Evolutionary conservation across 148 eudicot species (phyloP).

Genomic region (Vaccinium darrowii): DNA sequence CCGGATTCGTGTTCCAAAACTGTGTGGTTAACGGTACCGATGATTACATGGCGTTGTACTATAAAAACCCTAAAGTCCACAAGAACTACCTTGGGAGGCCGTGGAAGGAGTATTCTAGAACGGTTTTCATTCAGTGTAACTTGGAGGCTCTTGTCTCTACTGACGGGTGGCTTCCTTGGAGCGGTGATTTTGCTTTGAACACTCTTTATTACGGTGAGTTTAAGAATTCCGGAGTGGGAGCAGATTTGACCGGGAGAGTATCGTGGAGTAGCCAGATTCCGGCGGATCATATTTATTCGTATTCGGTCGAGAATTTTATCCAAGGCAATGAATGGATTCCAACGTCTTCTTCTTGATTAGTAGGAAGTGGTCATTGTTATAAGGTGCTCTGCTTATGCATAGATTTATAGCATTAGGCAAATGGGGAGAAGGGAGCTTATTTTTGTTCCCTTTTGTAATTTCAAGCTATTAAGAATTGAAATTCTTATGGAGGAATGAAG

Average conservation of each 20-base stretch:
- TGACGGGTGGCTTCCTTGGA: slow-evolving; percentile 76
- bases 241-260: slow-evolving; percentile 43
- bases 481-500: not conserved
- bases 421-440: not conserved
- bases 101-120: slow-evolving; percentile 86
- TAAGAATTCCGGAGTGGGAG: slow-evolving; percentile 58
- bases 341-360: slow-evolving; percentile 24
- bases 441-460: not conserved
- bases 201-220: slow-evolving; percentile 85
- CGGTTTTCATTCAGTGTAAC: slow-evolving; percentile 46
- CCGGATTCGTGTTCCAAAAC: slow-evolving; percentile 66
- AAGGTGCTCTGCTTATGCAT: not conserved
- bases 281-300: slow-evolving; percentile 42
- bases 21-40: slow-evolving; percentile 66
- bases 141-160: slow-evolving; percentile 49
- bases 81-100: slow-evolving; percentile 77
- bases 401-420: not conserved
- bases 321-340: slow-evolving; percentile 68
- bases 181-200: slow-evolving; percentile 51
- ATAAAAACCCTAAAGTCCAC: slow-evolving; percentile 59
- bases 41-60: slow-evolving; percentile 60
- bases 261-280: slow-evolving; percentile 79
- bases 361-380: not conserved
- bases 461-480: not conserved
- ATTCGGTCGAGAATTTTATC: slow-evolving; percentile 65